These are phyloP conservation scores for Xylariaceae sp. DNA, from an alignment of 2,329 filamentous ascomycete genomes.

Conservation along the genomic window DNA sequence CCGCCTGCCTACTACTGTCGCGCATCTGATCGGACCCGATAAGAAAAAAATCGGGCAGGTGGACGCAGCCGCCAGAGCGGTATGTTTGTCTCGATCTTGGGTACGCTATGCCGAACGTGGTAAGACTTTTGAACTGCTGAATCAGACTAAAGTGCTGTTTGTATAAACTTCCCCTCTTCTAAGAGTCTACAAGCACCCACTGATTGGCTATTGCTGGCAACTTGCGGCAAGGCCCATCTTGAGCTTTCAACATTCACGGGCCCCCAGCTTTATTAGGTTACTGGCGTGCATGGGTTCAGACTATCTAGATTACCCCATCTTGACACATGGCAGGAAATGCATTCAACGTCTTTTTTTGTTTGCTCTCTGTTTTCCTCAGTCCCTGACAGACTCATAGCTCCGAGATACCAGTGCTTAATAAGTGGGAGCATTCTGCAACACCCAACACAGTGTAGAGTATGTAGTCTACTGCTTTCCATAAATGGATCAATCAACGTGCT, in stretches of 20 bases:
- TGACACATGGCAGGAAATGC: too few species aligned
- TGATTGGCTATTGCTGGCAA: constrained; percentile 9
- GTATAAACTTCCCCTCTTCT: constrained; percentile 5
- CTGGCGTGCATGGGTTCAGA: too few species aligned
- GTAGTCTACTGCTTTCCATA: too few species aligned
- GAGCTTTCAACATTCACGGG: too few species aligned
- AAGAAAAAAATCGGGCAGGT: constrained; percentile 16
- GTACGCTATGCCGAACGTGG: constrained; percentile 4
- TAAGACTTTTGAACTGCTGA: not conserved
- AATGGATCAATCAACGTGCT: too few species aligned
- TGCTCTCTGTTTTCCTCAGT: not conserved
- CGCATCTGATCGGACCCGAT: constrained; percentile 10
- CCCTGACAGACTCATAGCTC: too few species aligned
- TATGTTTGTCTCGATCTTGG: not conserved
- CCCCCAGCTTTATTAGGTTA: too few species aligned
- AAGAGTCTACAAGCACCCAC: not conserved
- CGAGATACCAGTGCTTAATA: too few species aligned
- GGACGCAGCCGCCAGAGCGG: constrained; percentile 5
- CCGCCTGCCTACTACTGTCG: constrained; percentile 19
- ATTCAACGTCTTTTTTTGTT: too few species aligned
- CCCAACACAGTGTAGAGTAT: too few species aligned
- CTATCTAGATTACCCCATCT: too few species aligned
- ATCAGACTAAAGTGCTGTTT: not conserved
- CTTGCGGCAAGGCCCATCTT: not conserved
- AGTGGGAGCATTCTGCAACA: too few species aligned